These are phyloP conservation scores for Penicillium alfredii DNA, from an alignment of 495 filamentous ascomycete species.

Conservation along the genomic window DNA sequence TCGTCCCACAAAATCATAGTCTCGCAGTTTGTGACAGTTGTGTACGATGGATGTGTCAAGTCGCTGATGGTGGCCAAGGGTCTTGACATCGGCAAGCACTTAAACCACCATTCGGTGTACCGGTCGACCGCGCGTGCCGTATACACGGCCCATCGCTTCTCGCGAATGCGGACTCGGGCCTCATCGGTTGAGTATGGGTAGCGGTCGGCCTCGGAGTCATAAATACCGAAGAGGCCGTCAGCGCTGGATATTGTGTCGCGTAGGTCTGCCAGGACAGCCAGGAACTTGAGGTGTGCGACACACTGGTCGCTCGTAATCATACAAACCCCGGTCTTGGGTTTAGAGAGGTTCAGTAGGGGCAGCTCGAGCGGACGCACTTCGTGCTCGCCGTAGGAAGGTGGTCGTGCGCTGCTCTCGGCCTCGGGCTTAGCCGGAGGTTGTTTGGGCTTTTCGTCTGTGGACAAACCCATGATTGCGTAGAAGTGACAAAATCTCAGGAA, in stretches of 20 bases:
- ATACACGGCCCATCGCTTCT: conserved; percentile 77
- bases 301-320: conserved; percentile 33
- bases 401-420: conserved; percentile 4
- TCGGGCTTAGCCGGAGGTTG: conserved; percentile 2
- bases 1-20: conserved; percentile 12
- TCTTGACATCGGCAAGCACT: conserved; percentile 18
- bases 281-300: conserved; percentile 73
- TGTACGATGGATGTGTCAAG: conserved; percentile 4
- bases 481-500: neutral
- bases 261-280: conserved; percentile 62
- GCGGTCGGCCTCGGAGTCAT: conserved; percentile 40
- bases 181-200: conserved; percentile 9
- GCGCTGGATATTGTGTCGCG: conserved; percentile 58
- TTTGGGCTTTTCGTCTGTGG: conserved; percentile 14
- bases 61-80: no score
- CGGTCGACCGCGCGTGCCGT: conserved; percentile 66
- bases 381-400: conserved; percentile 15
- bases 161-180: conserved; percentile 42
- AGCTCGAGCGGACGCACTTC: conserved; percentile 7
- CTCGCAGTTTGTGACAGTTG: conserved; percentile 11
- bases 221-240: conserved; percentile 63
- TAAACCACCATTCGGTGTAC: conserved; percentile 66
- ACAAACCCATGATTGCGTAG: conserved; percentile 10
- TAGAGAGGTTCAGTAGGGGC: conserved; percentile 12
- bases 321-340: neutral